Evolutionary conservation across 352 stramenopile species (phyloP).

Genomic region (Globisporangium viniferum): DNA sequence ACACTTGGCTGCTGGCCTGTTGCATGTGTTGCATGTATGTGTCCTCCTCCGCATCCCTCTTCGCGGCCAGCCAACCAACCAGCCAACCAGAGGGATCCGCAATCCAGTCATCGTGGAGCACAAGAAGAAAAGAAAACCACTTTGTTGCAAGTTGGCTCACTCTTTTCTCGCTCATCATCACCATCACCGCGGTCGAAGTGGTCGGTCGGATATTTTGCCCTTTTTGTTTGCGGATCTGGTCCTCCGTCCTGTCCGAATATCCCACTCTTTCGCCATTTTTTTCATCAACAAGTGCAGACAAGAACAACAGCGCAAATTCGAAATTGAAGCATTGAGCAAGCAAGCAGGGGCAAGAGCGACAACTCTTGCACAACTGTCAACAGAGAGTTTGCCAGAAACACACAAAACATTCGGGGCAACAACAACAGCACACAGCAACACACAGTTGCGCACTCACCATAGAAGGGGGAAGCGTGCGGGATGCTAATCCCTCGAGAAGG

Average conservation of each 20-base stretch:
- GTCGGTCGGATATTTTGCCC: not conserved
- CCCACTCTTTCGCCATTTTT: not conserved
- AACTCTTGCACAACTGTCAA: not conserved
- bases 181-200: not conserved
- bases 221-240: not conserved
- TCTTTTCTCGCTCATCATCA: not conserved
- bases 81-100: no score
- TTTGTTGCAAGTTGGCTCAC: not conserved
- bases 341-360: not conserved
- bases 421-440: not conserved
- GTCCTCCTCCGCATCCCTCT: no score
- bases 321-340: not conserved
- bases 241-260: not conserved
- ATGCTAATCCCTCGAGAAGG: not conserved
- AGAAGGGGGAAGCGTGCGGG: not conserved
- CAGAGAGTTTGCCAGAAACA: not conserved
- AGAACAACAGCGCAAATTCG: not conserved
- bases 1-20: no score
- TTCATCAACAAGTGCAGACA: not conserved
- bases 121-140: not conserved
- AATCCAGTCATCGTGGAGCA: no score
- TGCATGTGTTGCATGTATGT: no score
- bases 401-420: not conserved
- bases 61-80: no score
- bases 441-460: not conserved